A percentile compares a stretch with the other conserved stretches of the same genome.
These are phyloP conservation scores for Gaeumannomyces sp. DNA, from an alignment of 2,329 filamentous ascomycete genomes.

Conservation along the genomic window DNA sequence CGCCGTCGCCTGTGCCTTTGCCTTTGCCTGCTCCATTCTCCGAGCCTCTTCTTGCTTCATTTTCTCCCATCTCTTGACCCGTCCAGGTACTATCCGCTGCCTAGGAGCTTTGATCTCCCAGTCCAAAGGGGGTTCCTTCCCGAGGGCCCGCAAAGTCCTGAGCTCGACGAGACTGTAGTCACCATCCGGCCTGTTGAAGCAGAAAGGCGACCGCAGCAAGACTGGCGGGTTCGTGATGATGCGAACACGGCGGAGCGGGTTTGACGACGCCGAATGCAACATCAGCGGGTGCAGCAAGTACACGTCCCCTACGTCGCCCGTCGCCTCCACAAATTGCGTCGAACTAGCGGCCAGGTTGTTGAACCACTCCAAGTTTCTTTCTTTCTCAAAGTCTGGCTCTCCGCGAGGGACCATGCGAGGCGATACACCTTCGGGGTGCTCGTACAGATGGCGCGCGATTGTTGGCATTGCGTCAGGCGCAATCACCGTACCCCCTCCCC, in stretches of 20 bases:
- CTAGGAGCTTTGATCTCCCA: conserved; percentile 47
- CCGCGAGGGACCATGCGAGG: conserved; percentile 57
- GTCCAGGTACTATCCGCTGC: conserved; percentile 43
- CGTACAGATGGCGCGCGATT: conserved; percentile 51
- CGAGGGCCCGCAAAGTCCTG: conserved; percentile 45
- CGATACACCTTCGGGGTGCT: conserved; percentile 58
- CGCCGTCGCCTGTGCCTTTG: not conserved
- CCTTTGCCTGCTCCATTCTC: conserved; percentile 10
- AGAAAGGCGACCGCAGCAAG: conserved; percentile 43
- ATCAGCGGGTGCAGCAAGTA: conserved; percentile 55
- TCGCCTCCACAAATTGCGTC: conserved; percentile 46
- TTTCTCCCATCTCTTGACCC: conserved; percentile 39
- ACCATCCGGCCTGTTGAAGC: conserved; percentile 40
- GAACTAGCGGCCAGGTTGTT: conserved; percentile 30
- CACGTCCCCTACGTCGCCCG: conserved; percentile 48
- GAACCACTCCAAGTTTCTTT: conserved; percentile 40
- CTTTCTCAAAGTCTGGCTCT: conserved; percentile 37
- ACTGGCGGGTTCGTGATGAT: conserved; percentile 55
- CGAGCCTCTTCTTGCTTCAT: conserved; percentile 43
- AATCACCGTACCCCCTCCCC: conserved; percentile 59
- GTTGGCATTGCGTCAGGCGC: conserved; percentile 52
- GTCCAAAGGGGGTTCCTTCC: conserved; percentile 37
- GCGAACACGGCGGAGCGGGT: conserved; percentile 30
- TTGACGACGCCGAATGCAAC: conserved; percentile 49
- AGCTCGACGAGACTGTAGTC: conserved; percentile 50